Evolutionary conservation across 2,329 filamentous ascomycete species (phyloP).

Genomic region (Trichoderma atrobrunneum): DNA sequence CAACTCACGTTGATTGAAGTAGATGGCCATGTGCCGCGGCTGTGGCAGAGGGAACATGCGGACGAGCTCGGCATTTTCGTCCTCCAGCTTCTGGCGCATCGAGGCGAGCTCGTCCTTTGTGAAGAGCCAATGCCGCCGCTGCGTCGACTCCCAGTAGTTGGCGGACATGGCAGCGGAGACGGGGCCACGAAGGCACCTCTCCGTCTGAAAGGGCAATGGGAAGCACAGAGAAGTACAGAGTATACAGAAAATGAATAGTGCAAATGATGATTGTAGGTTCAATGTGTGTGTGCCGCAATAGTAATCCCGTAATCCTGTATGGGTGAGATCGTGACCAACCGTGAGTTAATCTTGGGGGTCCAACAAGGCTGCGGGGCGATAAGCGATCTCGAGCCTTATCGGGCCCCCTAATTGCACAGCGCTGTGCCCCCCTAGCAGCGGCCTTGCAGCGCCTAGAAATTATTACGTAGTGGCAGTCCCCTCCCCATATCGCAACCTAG

Average conservation of each 20-base stretch:
- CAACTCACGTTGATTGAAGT: slow-evolving; percentile 78
- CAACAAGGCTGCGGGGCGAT: slow-evolving; percentile 20
- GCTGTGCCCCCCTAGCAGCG: neutral
- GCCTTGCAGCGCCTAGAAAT: slow-evolving; percentile 11
- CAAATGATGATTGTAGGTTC: neutral
- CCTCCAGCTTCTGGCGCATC: slow-evolving; percentile 72
- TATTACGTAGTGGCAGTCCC: slow-evolving; percentile 20
- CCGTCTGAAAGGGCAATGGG: neutral
- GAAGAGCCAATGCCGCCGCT: slow-evolving; percentile 87
- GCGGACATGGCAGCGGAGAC: slow-evolving; percentile 66
- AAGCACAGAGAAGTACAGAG: neutral
- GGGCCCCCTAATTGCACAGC: slow-evolving; percentile 6
- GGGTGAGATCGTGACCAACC: neutral
- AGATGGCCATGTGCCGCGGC: slow-evolving; percentile 79
- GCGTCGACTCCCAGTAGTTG: slow-evolving; percentile 95
- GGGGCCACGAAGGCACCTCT: slow-evolving; percentile 13
- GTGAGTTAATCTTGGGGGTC: neutral
- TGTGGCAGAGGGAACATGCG: slow-evolving; percentile 81
- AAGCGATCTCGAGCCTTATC: slow-evolving; percentile 18
- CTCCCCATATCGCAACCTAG: neutral
- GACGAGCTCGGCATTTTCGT: slow-evolving; percentile 70
- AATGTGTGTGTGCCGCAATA: neutral
- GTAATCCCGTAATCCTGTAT: neutral
- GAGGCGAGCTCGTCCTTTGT: slow-evolving; percentile 75
- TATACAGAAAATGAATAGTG: neutral